Conservation (phyloP, 1,139 yeast species). For the Pichia norvegensis region DNA sequence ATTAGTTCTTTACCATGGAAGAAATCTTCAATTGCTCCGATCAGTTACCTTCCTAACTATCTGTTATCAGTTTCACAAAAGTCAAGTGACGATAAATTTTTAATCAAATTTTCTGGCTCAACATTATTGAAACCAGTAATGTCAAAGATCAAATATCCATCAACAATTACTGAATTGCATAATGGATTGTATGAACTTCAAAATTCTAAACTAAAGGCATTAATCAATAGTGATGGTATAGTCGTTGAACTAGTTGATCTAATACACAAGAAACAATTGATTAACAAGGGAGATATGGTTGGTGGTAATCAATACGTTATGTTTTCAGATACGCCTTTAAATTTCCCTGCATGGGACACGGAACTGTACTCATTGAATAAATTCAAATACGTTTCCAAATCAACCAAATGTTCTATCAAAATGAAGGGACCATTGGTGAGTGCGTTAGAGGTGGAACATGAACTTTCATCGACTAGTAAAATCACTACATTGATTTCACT, state of each 20-base stretch:
- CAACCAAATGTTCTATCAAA: conserved; percentile 38
- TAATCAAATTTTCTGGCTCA: conserved; percentile 17
- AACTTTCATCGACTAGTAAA: conserved; percentile 47
- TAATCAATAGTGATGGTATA: conserved; percentile 53
- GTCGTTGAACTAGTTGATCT: conserved; percentile 62
- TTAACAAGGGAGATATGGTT: conserved; percentile 43
- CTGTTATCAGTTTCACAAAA: conserved; percentile 16
- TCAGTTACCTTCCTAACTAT: conserved; percentile 25
- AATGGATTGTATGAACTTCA: conserved; percentile 41
- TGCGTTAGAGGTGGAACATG: conserved; percentile 52
- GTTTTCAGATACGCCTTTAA: conserved; percentile 83
- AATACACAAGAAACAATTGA: conserved; percentile 53
- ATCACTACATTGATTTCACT: conserved; percentile 67
- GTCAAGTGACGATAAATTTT: conserved; percentile 7
- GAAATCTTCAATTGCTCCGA: conserved; percentile 45
- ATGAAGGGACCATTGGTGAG: conserved; percentile 53
- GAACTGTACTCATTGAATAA: conserved; percentile 78
- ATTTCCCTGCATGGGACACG: conserved; percentile 97
- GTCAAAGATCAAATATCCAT: conserved; percentile 33
- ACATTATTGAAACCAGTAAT: conserved; percentile 21
- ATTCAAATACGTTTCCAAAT: conserved; percentile 45
- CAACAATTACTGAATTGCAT: conserved; percentile 34
- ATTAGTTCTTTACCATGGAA: conserved; percentile 67
- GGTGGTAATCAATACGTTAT: conserved; percentile 77
- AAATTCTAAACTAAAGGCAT: conserved; percentile 55